Percentiles rank a stretch among this genome's conserved stretches.
Evolutionary conservation across 257 asterid genomes (phyloP).

Genomic region (Phtheirospermum japonicum): DNA sequence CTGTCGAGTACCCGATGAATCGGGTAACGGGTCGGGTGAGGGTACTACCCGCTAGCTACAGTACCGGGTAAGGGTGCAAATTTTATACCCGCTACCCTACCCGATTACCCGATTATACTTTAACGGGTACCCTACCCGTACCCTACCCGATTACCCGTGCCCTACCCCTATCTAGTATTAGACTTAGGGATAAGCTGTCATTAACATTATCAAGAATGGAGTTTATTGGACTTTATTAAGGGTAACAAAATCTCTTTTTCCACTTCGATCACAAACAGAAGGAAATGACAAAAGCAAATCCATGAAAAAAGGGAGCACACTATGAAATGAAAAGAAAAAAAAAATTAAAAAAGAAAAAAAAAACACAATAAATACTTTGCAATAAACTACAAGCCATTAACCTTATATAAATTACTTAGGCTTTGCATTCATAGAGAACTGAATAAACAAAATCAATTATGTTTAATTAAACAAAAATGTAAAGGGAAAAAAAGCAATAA

Average conservation of each 20-base stretch:
- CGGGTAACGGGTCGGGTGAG: too few species aligned
- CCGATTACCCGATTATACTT: too few species aligned
- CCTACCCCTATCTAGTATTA: conserved; percentile 78
- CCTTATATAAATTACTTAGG: neutral
- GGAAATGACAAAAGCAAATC: conserved; percentile 33
- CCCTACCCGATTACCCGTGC: too few species aligned
- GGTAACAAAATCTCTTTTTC: conserved; percentile 33
- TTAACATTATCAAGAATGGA: conserved; percentile 32
- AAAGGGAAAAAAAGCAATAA: neutral
- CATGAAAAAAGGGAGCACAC: conserved; percentile 25
- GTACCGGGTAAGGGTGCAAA: too few species aligned
- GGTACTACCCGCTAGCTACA: too few species aligned
- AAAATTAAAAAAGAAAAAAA: too few species aligned
- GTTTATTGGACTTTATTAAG: conserved; percentile 27
- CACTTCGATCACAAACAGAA: conserved; percentile 33
- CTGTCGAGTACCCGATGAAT: too few species aligned
- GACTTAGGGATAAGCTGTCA: conserved; percentile 69
- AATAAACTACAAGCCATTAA: too few species aligned
- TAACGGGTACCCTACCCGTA: too few species aligned
- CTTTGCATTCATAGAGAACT: conserved; percentile 12
- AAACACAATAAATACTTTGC: too few species aligned
- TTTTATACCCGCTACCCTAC: too few species aligned
- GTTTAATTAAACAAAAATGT: neutral
- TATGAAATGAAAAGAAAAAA: conserved; percentile 17
- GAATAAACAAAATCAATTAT: neutral